A percentile compares a stretch with the other conserved stretches of the same genome.
These are phyloP conservation scores for Fusarium marasasianum DNA, from an alignment of 2,329 filamentous ascomycete genomes.

Conservation along the genomic window DNA sequence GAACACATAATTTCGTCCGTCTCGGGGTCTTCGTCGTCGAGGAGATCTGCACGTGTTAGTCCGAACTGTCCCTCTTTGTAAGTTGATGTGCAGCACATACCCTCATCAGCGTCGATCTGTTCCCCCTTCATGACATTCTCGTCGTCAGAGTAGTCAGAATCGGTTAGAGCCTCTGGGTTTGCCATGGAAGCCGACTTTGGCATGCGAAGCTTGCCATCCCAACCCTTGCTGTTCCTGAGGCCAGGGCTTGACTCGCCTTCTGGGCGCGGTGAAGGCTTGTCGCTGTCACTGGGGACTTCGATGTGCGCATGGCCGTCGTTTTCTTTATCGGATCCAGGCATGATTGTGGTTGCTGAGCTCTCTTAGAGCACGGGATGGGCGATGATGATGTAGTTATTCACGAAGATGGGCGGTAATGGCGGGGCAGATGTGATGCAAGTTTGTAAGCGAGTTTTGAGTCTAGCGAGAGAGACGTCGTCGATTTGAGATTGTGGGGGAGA, in stretches of 20 bases:
- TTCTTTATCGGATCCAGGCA: conserved; percentile 55
- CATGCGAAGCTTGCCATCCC: conserved; percentile 85
- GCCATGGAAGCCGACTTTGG: conserved; percentile 69
- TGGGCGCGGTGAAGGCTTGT: conserved; percentile 50
- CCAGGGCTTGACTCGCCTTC: conserved; percentile 58
- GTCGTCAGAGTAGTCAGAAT: conserved; percentile 84
- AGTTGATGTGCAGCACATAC: conserved; percentile 52
- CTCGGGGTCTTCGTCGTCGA: conserved; percentile 68
- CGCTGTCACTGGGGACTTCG: conserved; percentile 59
- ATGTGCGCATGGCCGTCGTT: conserved; percentile 55
- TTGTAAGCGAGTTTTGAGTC: conserved; percentile 18
- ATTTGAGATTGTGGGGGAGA: neutral
- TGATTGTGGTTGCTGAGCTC: conserved; percentile 36
- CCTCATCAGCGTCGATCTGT: conserved; percentile 83
- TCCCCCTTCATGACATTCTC: conserved; percentile 76
- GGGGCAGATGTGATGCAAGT: conserved; percentile 18
- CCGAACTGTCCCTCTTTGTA: neutral
- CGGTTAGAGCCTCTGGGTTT: conserved; percentile 84
- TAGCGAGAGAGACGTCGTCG: neutral
- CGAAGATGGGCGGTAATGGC: conserved; percentile 15
- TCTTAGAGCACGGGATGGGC: conserved; percentile 1
- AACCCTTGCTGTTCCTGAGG: conserved; percentile 72
- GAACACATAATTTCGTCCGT: conserved; percentile 86
- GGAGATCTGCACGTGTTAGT: conserved; percentile 58
- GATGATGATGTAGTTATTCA: conserved; percentile 29